Conservation (phyloP, 2,329 filamentous ascomycete species). For the Colletotrichum sp. region DNA sequence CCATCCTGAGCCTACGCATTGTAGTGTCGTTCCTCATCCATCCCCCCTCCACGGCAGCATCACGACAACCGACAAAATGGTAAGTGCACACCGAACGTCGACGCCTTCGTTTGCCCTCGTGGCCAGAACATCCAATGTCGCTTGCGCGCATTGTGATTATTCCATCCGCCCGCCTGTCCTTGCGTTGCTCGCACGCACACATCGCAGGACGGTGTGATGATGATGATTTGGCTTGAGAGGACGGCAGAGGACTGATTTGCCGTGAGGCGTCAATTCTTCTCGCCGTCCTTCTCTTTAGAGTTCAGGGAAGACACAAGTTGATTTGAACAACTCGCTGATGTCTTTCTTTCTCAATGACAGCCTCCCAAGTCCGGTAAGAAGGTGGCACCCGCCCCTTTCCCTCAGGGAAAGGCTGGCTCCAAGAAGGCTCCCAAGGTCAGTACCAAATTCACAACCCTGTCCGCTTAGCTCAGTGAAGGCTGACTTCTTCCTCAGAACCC, state of each 20-base stretch:
- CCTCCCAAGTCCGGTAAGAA: conserved; percentile 99
- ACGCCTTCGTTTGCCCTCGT: neutral
- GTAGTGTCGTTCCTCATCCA: neutral
- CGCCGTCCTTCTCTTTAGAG: conserved; percentile 77
- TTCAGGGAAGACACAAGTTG: conserved; percentile 80
- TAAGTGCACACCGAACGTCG: conserved; percentile 6
- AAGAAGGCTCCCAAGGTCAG: conserved; percentile 98
- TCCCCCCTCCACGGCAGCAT: conserved; percentile 12
- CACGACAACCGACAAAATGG: conserved; percentile 20
- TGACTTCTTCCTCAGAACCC: conserved; percentile 74
- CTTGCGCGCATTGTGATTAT: conserved; percentile 30
- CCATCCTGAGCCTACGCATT: neutral
- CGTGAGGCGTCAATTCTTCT: neutral
- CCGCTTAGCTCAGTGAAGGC: conserved; percentile 10
- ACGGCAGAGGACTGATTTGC: neutral
- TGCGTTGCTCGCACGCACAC: conserved; percentile 43
- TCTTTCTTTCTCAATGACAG: conserved; percentile 99
- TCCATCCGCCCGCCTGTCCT: conserved; percentile 38
- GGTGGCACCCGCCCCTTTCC: conserved; percentile 95
- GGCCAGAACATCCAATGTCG: conserved; percentile 7
- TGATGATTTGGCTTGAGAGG: conserved; percentile 73
- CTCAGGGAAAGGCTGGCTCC: conserved; percentile 85
- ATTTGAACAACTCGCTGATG: conserved; percentile 88
- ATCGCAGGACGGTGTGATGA: conserved; percentile 58
- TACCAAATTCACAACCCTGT: conserved; percentile 30